phyloP scores from a whole-genome alignment of 75 land plant genomes.

The Isoetes taiwanensis region DNA sequence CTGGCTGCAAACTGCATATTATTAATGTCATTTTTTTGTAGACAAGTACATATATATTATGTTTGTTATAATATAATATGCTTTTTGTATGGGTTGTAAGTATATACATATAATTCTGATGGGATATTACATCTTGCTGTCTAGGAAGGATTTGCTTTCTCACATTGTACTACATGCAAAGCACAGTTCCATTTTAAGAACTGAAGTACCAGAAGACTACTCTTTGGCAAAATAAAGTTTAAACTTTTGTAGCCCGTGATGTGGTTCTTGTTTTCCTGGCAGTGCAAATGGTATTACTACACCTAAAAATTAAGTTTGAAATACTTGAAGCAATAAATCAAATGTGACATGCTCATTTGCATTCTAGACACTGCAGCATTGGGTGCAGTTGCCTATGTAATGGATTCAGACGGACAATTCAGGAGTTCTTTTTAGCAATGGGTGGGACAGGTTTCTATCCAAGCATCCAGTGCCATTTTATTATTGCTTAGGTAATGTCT shows the following conservation, averaged over 20 bases:
- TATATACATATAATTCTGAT: too few species aligned
- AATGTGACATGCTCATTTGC: too few species aligned
- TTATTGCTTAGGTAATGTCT: constrained; percentile 63
- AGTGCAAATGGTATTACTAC: constrained; percentile 84
- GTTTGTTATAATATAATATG: too few species aligned
- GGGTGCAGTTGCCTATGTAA: constrained; percentile 54
- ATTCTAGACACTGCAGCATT: constrained; percentile 60
- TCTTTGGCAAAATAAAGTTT: constrained; percentile 85
- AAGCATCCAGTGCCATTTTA: constrained; percentile 90
- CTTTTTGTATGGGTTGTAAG: too few species aligned
- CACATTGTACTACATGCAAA: constrained; percentile 92
- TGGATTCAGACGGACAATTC: constrained; percentile 78
- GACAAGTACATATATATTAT: too few species aligned
- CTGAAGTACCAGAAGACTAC: constrained; percentile 57
- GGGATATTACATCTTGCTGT: too few species aligned
- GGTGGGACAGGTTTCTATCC: constrained; percentile 78
- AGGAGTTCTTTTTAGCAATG: constrained; percentile 63
- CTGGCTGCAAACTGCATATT: too few species aligned
- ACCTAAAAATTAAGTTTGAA: too few species aligned
- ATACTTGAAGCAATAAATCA: too few species aligned
- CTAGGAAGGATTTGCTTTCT: constrained; percentile 97
- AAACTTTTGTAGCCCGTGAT: constrained; percentile 87
- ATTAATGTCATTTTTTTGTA: too few species aligned
- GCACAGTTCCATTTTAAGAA: constrained; percentile 74
- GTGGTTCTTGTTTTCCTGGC: constrained; percentile 82